Conservation (phyloP, 805 yeast species). For the Candida fluviatilis region DNA sequence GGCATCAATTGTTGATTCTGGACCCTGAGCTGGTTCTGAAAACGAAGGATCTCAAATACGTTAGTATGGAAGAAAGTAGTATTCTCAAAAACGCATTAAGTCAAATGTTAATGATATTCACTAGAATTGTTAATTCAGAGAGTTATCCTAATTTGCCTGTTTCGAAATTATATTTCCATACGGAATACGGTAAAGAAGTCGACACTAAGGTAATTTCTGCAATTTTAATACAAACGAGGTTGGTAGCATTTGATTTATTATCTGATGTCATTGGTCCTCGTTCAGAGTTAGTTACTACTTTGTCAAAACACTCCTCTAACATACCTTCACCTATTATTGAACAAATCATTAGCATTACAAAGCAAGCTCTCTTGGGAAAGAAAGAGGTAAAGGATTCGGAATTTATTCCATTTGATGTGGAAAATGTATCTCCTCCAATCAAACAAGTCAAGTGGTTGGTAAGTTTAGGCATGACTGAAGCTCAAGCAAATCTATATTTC, state of each 20-base stretch:
- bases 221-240: constrained; percentile 37
- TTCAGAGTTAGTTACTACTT: constrained; percentile 12
- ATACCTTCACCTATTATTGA: constrained; percentile 39
- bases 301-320: constrained; percentile 9
- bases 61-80: constrained; percentile 29
- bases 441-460: constrained; percentile 23
- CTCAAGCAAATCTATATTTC: constrained; percentile 25
- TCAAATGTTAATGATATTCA: constrained; percentile 41
- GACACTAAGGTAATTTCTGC: constrained; percentile 18
- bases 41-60: constrained; percentile 27
- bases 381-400: constrained; percentile 32
- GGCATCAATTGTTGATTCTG: constrained; percentile 13
- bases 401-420: constrained; percentile 28
- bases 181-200: constrained; percentile 14
- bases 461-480: constrained; percentile 18
- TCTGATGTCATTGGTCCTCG: constrained; percentile 23
- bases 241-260: constrained; percentile 38
- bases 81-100: constrained; percentile 40
- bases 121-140: constrained; percentile 40
- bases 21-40: constrained; percentile 13
- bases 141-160: constrained; percentile 34
- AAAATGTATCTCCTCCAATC: constrained; percentile 38
- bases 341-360: constrained; percentile 42
- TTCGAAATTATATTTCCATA: constrained; percentile 24
- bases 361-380: constrained; percentile 34